Evolutionary conservation across 768 basidiomycete species (phyloP).

Genomic region (Phylloporus arenicola): DNA sequence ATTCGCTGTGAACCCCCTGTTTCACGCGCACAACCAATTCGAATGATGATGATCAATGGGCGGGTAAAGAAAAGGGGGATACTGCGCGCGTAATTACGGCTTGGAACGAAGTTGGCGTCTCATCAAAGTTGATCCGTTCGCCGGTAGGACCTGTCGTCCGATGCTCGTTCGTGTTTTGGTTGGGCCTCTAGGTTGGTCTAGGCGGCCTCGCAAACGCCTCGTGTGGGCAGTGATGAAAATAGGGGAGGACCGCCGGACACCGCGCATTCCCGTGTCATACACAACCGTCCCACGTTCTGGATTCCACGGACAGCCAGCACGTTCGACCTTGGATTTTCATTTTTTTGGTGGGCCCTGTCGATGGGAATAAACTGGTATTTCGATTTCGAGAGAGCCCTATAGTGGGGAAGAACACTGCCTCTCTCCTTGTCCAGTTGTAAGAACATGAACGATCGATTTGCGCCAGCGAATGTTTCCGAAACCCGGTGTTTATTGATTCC

Average conservation of each 20-base stretch:
- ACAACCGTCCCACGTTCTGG: neutral
- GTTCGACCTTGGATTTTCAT: neutral
- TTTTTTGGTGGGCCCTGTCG: neutral
- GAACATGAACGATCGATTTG: constrained; percentile 1
- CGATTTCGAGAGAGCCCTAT: neutral
- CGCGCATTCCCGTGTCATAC: neutral
- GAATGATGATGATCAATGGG: constrained; percentile 6
- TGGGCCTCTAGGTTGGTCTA: neutral
- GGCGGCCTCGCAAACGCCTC: constrained; percentile 22
- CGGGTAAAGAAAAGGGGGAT: neutral
- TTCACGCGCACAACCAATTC: constrained; percentile 14
- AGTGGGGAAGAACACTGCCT: neutral
- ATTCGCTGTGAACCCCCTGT: constrained; percentile 11
- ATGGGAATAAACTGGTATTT: neutral
- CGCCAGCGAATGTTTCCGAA: constrained; percentile 2
- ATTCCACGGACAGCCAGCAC: neutral
- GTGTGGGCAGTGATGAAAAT: constrained; percentile 9
- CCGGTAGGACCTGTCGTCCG: neutral
- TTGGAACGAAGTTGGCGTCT: too few species aligned
- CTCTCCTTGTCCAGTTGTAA: neutral
- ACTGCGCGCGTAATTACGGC: too few species aligned
- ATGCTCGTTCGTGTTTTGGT: neutral
- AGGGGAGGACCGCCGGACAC: neutral
- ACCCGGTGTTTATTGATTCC: neutral
- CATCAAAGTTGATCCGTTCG: neutral